phyloP scores from a whole-genome alignment of 208 protist genomes.

The Wallacemonas sp. region DNA sequence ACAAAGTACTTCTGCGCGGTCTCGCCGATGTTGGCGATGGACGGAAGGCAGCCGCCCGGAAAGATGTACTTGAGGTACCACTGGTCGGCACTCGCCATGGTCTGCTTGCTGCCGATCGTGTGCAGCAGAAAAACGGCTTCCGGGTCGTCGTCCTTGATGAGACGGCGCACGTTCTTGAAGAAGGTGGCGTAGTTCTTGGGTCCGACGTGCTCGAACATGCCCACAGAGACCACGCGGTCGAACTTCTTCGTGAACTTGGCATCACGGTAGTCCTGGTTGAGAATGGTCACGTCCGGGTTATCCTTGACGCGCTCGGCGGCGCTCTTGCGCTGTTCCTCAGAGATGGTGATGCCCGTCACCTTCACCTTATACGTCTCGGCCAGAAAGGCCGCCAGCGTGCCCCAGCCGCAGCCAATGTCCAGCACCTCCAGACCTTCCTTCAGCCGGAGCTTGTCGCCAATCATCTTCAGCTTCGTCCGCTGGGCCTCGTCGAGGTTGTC shows the following conservation, averaged over 20 bases:
- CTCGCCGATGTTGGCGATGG: constrained; percentile 41
- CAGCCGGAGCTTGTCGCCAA: constrained; percentile 74
- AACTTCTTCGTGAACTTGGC: constrained; percentile 50
- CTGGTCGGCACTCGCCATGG: constrained; percentile 63
- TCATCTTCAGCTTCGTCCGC: constrained; percentile 68
- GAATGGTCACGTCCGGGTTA: constrained; percentile 42
- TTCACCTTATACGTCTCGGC: constrained; percentile 59
- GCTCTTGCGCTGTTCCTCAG: constrained; percentile 47
- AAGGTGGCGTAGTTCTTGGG: constrained; percentile 78
- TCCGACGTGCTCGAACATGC: constrained; percentile 89
- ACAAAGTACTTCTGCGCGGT: constrained; percentile 48
- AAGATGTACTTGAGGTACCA: constrained; percentile 90
- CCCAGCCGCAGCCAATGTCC: constrained; percentile 85
- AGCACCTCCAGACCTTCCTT: constrained; percentile 64
- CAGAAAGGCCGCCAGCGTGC: constrained; percentile 58
- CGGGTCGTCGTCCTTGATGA: constrained; percentile 57
- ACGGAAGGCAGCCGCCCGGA: constrained; percentile 64
- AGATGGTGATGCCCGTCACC: constrained; percentile 79
- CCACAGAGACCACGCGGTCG: constrained; percentile 75
- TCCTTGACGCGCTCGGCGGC: constrained; percentile 34
- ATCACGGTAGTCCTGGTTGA: constrained; percentile 80
- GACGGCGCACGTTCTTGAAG: constrained; percentile 59
- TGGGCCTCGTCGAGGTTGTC: constrained; percentile 72
- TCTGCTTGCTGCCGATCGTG: constrained; percentile 69
- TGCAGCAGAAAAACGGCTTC: constrained; percentile 69